Conservation (phyloP, 345 rosid genomes). For the Salix viminalis region DNA sequence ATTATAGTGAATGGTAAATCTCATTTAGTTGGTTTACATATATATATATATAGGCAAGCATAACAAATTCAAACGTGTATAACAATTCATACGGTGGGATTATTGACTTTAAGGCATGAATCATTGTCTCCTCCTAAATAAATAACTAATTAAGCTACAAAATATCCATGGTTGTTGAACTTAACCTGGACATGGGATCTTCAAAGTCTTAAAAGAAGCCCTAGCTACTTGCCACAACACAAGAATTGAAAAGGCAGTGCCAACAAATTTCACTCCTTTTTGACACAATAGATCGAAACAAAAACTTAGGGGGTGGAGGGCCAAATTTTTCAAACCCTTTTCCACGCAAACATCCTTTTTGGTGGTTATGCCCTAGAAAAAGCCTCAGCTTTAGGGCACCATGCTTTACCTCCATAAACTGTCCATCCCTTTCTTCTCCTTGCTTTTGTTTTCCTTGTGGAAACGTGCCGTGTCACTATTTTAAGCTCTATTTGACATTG, state of each 20-base stretch:
- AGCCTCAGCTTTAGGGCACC: slow-evolving; percentile 32
- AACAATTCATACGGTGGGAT: not conserved
- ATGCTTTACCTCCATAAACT: slow-evolving; percentile 26
- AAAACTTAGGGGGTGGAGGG: not conserved
- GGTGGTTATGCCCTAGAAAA: slow-evolving; percentile 5
- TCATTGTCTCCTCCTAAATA: not conserved
- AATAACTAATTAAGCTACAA: not conserved
- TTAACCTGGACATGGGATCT: not conserved
- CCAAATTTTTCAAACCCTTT: slow-evolving; percentile 10
- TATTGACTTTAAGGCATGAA: not conserved
- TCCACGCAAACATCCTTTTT: slow-evolving; percentile 11
- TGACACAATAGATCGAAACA: not conserved
- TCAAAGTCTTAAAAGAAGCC: not conserved
- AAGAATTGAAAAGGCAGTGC: not conserved
- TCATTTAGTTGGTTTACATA: no score
- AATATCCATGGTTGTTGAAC: not conserved
- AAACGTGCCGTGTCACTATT: slow-evolving; percentile 22
- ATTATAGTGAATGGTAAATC: no score
- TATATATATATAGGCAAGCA: no score
- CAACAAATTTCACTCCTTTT: not conserved
- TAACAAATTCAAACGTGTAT: not conserved
- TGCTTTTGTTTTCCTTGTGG: slow-evolving; percentile 14
- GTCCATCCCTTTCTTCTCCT: not conserved
- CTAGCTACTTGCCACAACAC: not conserved
- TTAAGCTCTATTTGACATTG: not conserved